Percentiles rank a stretch among this genome's conserved stretches.
Evolutionary conservation across 441 rosid genomes (phyloP).

Genomic region (Arabidopsis lyrata): DNA sequence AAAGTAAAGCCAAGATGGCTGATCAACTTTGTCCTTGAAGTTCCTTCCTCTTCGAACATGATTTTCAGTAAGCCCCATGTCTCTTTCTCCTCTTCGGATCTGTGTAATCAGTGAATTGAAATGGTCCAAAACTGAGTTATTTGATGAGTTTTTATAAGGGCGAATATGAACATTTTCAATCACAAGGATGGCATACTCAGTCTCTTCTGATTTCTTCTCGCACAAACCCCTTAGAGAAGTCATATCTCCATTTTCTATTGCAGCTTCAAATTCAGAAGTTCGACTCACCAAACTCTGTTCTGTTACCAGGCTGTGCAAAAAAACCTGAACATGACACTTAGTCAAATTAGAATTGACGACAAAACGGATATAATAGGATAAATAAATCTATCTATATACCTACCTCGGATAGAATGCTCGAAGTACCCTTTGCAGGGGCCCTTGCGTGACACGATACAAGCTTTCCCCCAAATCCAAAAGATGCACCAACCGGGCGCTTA

Average conservation of each 20-base stretch:
- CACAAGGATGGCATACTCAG: slow-evolving; percentile 69
- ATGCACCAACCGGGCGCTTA: slow-evolving; percentile 90
- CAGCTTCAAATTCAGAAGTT: slow-evolving; percentile 93
- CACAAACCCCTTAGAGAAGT: slow-evolving; percentile 74
- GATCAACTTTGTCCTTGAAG: slow-evolving; percentile 89
- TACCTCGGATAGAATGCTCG: slow-evolving; percentile 78
- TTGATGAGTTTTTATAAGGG: slow-evolving; percentile 34
- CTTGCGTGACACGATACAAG: slow-evolving; percentile 80
- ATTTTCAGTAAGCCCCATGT: slow-evolving; percentile 96
- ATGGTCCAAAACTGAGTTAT: slow-evolving; percentile 35
- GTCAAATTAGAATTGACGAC: slow-evolving; percentile 33
- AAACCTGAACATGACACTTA: slow-evolving; percentile 59
- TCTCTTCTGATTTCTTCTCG: slow-evolving; percentile 82
- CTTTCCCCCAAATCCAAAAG: slow-evolving; percentile 99
- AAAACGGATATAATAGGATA: slow-evolving; percentile 24
- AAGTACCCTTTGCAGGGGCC: slow-evolving; percentile 55
- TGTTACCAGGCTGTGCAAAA: slow-evolving; percentile 74
- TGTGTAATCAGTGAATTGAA: slow-evolving; percentile 47
- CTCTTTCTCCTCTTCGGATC: slow-evolving; percentile 86
- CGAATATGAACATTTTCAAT: slow-evolving; percentile 18
- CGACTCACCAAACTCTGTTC: slow-evolving; percentile 81
- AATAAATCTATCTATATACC: slow-evolving; percentile 28
- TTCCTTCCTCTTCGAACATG: slow-evolving; percentile 97
- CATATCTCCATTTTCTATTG: slow-evolving; percentile 89
- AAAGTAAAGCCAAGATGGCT: slow-evolving; percentile 89